Percentiles rank a stretch among this genome's conserved stretches.
Evolutionary conservation across 2,329 filamentous ascomycete genomes (phyloP).

Genomic region (Botryosphaeria agaves): DNA sequence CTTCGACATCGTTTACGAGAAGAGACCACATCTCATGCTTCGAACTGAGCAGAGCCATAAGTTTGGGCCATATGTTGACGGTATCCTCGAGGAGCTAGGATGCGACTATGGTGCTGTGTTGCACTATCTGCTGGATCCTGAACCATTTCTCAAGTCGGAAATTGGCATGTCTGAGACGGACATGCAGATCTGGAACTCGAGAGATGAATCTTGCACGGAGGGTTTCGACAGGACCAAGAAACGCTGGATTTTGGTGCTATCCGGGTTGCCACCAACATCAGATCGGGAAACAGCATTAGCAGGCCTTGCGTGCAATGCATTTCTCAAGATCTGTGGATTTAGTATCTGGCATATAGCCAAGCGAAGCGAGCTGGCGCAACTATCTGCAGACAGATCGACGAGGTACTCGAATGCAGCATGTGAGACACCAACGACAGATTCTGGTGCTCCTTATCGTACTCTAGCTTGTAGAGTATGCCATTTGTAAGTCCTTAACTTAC

Average conservation of each 20-base stretch:
- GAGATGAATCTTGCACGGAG: slow-evolving; percentile 11
- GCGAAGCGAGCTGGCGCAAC: slow-evolving; percentile 9
- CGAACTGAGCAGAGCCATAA: slow-evolving; percentile 18
- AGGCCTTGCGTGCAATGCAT: slow-evolving; percentile 18
- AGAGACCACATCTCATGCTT: slow-evolving; percentile 13
- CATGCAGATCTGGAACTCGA: slow-evolving; percentile 1
- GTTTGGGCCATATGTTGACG: slow-evolving; percentile 16
- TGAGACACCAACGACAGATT: not conserved
- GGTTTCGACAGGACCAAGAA: slow-evolving; percentile 13
- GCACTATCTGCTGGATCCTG: slow-evolving; percentile 19
- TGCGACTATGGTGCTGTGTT: slow-evolving; percentile 20
- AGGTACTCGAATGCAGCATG: not conserved
- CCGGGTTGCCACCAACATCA: slow-evolving; percentile 11
- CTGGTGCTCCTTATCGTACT: slow-evolving; percentile 6
- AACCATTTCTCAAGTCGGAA: slow-evolving; percentile 3
- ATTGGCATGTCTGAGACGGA: not conserved
- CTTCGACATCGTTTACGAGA: slow-evolving; percentile 13
- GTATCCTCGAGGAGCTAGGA: slow-evolving; percentile 16
- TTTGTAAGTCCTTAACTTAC: slow-evolving; percentile 8
- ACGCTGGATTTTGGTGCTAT: slow-evolving; percentile 15
- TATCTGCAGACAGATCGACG: not conserved
- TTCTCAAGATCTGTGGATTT: slow-evolving; percentile 16
- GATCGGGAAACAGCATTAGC: slow-evolving; percentile 12
- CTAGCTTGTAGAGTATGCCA: slow-evolving; percentile 15
- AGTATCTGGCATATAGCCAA: slow-evolving; percentile 24